phyloP scores from a whole-genome alignment of 352 stramenopile genomes.

The Globisporangium apiculatum region DNA sequence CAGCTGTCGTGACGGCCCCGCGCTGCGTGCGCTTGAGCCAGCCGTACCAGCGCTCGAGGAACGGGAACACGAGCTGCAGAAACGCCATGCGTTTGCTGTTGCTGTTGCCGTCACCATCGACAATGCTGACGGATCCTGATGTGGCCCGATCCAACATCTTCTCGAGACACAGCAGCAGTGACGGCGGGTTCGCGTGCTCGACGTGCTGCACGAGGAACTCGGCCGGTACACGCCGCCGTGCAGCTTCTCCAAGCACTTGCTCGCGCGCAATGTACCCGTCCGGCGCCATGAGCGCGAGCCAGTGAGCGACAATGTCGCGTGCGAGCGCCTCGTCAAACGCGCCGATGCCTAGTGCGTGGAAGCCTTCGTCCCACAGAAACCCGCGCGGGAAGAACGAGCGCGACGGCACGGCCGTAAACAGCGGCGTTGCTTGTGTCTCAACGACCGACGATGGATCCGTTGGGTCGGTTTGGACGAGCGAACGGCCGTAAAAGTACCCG shows the following conservation, averaged over 20 bases:
- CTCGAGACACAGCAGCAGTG: slow-evolving; percentile 81
- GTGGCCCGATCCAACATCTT: slow-evolving; percentile 43
- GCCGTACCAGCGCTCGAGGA: slow-evolving; percentile 66
- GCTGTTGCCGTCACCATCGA: not conserved
- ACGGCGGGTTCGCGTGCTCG: slow-evolving; percentile 90
- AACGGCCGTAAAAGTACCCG: slow-evolving; percentile 88
- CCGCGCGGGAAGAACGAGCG: slow-evolving; percentile 91
- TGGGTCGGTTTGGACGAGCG: slow-evolving; percentile 56
- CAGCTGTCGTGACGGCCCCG: slow-evolving; percentile 24
- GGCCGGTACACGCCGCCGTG: slow-evolving; percentile 66
- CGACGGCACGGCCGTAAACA: slow-evolving; percentile 89
- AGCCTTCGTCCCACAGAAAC: slow-evolving; percentile 94
- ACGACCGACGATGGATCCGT: slow-evolving; percentile 20
- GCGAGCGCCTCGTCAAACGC: slow-evolving; percentile 71
- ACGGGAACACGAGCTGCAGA: slow-evolving; percentile 51
- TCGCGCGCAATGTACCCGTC: slow-evolving; percentile 91
- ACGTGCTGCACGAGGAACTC: slow-evolving; percentile 90
- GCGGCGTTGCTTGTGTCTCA: slow-evolving; percentile 33
- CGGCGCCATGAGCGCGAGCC: slow-evolving; percentile 81
- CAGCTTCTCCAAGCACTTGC: slow-evolving; percentile 76
- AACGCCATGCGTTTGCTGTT: slow-evolving; percentile 23
- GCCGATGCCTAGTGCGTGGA: slow-evolving; percentile 86
- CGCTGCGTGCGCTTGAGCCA: slow-evolving; percentile 68
- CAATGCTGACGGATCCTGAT: not conserved
- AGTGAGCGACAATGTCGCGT: slow-evolving; percentile 82